A percentile compares a stretch with the other conserved stretches of the same genome.
These are phyloP conservation scores for Auriscalpium orientale DNA, from an alignment of 768 basidiomycete species.

Conservation along the genomic window DNA sequence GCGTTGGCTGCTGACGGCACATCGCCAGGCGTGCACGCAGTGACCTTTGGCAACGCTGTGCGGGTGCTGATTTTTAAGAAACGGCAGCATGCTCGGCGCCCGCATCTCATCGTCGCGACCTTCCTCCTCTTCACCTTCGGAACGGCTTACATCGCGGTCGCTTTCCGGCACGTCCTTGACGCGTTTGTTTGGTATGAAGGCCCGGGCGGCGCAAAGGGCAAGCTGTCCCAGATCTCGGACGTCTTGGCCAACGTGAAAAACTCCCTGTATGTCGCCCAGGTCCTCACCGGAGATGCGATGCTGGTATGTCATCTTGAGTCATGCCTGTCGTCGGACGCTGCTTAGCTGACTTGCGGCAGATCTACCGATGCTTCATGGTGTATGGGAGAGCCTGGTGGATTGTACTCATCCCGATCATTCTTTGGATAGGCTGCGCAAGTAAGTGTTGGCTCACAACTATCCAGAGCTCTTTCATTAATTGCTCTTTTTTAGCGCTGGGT, in stretches of 20 bases:
- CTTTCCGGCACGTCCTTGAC: slow-evolving; percentile 33
- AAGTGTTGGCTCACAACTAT: slow-evolving; percentile 4
- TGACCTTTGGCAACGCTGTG: not conserved
- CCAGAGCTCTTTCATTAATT: not conserved
- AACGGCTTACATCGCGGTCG: slow-evolving; percentile 32
- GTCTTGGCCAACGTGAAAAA: slow-evolving; percentile 39
- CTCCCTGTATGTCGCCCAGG: slow-evolving; percentile 33
- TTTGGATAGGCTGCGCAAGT: slow-evolving; percentile 17
- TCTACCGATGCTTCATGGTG: slow-evolving; percentile 21
- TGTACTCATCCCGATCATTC: slow-evolving; percentile 11
- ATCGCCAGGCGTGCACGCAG: not conserved
- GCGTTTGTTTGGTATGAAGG: slow-evolving; percentile 31
- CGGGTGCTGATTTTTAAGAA: not conserved
- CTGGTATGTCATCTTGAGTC: slow-evolving; percentile 23
- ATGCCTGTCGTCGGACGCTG: too few species aligned
- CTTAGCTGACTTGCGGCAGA: not conserved
- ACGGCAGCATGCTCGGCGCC: not conserved
- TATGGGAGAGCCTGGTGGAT: slow-evolving; percentile 15
- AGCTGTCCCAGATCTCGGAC: slow-evolving; percentile 28
- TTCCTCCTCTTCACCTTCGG: slow-evolving; percentile 33
- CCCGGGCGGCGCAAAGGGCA: slow-evolving; percentile 21
- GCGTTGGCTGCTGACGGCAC: not conserved
- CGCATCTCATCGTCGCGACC: slow-evolving; percentile 28
- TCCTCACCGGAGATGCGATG: slow-evolving; percentile 35
- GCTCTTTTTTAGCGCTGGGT: slow-evolving; percentile 1